A percentile compares a stretch with the other conserved stretches of the same genome.
Evolutionary conservation across 768 basidiomycete species (phyloP).

Genomic region (Erythrobasidium yunnanense): DNA sequence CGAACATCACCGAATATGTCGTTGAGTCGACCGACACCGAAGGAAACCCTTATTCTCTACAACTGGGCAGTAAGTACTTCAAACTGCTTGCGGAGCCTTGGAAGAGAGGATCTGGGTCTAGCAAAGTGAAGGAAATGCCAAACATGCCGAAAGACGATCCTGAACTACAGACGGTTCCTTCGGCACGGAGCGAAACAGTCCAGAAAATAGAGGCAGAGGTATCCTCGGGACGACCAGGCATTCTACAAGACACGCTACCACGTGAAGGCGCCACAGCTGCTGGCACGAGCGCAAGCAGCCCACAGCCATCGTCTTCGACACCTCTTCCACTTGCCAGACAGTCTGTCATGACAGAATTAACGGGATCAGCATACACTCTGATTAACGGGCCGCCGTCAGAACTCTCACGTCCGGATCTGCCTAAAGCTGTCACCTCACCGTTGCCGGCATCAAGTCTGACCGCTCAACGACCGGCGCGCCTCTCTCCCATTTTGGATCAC

Average conservation of each 20-base stretch:
- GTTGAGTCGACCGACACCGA: conserved; percentile 68
- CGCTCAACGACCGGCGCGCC: too few species aligned
- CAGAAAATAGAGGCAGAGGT: not conserved
- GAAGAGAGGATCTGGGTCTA: not conserved
- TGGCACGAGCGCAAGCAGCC: not conserved
- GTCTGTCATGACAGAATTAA: too few species aligned
- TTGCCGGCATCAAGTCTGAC: too few species aligned
- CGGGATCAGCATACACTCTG: too few species aligned
- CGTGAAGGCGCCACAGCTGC: too few species aligned
- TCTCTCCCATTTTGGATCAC: too few species aligned
- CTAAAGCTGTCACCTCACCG: too few species aligned
- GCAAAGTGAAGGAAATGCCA: not conserved
- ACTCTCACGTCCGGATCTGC: too few species aligned
- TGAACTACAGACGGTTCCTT: not conserved
- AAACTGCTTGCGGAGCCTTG: conserved; percentile 85
- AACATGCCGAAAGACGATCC: not conserved
- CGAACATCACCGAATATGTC: conserved; percentile 71
- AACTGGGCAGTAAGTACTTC: conserved; percentile 81
- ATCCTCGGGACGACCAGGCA: too few species aligned
- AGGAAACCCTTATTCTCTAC: conserved; percentile 79
- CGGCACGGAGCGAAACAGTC: too few species aligned
- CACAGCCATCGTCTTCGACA: not conserved
- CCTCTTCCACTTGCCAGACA: not conserved
- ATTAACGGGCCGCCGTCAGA: too few species aligned
- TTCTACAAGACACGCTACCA: too few species aligned